Conservation (phyloP, 257 asterid species). For the Thymus quinquecostatus region DNA sequence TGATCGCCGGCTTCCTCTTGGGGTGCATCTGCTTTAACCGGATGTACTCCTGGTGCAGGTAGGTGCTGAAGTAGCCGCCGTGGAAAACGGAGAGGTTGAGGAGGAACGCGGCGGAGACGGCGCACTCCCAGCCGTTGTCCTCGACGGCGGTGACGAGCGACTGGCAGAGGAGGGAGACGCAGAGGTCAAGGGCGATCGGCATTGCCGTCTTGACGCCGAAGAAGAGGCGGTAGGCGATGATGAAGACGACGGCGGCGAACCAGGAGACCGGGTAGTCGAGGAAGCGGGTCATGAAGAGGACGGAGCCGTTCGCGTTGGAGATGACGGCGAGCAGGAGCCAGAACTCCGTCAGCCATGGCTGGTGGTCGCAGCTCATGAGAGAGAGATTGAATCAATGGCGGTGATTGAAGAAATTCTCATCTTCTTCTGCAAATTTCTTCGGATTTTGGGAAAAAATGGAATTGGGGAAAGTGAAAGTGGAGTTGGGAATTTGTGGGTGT, state of each 20-base stretch:
- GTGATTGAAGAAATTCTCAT: not conserved
- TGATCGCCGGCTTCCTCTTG: slow-evolving; percentile 20
- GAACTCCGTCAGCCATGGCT: slow-evolving; percentile 39
- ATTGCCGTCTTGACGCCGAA: slow-evolving; percentile 36
- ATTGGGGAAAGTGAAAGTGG: not conserved
- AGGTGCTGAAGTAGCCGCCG: slow-evolving; percentile 37
- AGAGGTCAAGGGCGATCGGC: slow-evolving; percentile 44
- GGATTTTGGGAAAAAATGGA: not conserved
- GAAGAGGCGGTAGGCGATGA: slow-evolving; percentile 36
- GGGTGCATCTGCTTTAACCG: slow-evolving; percentile 35
- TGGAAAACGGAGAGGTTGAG: slow-evolving; percentile 38
- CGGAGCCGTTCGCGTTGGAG: slow-evolving; percentile 41
- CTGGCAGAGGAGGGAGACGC: slow-evolving; percentile 36
- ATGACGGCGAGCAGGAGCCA: slow-evolving; percentile 43
- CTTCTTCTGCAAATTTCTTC: not conserved
- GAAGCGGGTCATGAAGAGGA: slow-evolving; percentile 37
- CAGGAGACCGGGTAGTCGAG: slow-evolving; percentile 35
- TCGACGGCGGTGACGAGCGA: slow-evolving; percentile 19
- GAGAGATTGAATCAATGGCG: not conserved
- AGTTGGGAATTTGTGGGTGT: not conserved
- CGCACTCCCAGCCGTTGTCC: slow-evolving; percentile 9
- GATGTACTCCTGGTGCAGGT: slow-evolving; percentile 29
- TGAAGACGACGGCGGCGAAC: slow-evolving; percentile 38
- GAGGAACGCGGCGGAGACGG: slow-evolving; percentile 34
- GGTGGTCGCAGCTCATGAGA: slow-evolving; percentile 26